phyloP scores from a whole-genome alignment of 164 flowering plant species.

The Piper longum region DNA sequence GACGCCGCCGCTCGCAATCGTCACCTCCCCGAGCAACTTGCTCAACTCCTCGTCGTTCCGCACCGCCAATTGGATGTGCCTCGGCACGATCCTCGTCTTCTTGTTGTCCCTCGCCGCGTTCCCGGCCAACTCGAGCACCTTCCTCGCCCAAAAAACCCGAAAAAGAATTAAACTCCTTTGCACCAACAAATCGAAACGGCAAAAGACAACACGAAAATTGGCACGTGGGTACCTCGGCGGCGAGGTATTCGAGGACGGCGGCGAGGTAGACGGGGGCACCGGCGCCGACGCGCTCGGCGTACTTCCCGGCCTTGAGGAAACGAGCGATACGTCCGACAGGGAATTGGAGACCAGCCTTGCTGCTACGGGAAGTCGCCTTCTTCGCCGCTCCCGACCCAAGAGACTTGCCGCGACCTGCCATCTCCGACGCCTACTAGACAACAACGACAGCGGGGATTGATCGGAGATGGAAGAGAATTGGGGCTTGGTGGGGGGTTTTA shows the following conservation, averaged over 20 bases:
- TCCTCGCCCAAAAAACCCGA: background rate
- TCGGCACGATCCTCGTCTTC: constrained; percentile 10
- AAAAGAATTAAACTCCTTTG: background rate
- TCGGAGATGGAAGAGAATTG: no score
- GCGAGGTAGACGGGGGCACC: constrained; percentile 16
- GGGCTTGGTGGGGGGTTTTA: background rate
- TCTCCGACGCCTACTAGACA: background rate
- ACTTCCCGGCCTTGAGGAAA: constrained; percentile 14
- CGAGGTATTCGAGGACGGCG: constrained; percentile 14
- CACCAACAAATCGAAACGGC: background rate
- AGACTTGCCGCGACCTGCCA: constrained; percentile 14
- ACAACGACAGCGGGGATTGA: background rate
- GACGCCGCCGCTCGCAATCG: constrained; percentile 10
- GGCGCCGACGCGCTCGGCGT: constrained; percentile 14
- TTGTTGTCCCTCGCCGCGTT: constrained; percentile 12
- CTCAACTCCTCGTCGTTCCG: constrained; percentile 11
- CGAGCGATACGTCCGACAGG: constrained; percentile 16
- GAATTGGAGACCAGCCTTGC: constrained; percentile 15
- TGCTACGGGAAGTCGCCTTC: constrained; percentile 15
- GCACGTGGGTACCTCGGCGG: constrained; percentile 8
- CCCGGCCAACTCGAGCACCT: constrained; percentile 11
- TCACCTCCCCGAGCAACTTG: constrained; percentile 8
- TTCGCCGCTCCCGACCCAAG: constrained; percentile 11
- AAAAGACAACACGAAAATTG: no score
- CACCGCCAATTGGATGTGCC: constrained; percentile 12